phyloP scores from a whole-genome alignment of 2,329 filamentous ascomycete genomes.

The Sporothrix euskadiensis region DNA sequence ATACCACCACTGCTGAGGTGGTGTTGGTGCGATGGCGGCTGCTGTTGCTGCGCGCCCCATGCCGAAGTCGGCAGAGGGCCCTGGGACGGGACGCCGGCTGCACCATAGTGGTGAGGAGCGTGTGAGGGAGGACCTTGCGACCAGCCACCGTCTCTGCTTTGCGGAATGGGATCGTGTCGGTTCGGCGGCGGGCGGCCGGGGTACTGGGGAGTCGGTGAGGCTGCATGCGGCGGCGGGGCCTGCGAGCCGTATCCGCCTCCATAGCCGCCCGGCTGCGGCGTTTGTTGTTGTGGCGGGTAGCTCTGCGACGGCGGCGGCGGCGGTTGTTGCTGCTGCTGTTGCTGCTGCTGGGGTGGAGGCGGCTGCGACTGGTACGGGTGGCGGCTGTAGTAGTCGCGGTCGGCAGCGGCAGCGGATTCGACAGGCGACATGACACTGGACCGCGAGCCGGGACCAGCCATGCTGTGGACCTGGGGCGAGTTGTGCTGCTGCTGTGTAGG shows the following conservation, averaged over 20 bases:
- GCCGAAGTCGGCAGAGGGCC: slow-evolving; percentile 18
- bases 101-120: slow-evolving; percentile 25
- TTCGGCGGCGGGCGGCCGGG: slow-evolving; percentile 49
- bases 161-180: slow-evolving; percentile 46
- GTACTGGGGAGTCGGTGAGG: slow-evolving; percentile 41
- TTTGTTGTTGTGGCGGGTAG: slow-evolving; percentile 33
- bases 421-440: slow-evolving; percentile 46
- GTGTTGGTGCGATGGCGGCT: slow-evolving; percentile 34
- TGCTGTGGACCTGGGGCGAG: slow-evolving; percentile 53
- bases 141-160: slow-evolving; percentile 44
- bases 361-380: slow-evolving; percentile 41
- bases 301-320: slow-evolving; percentile 21
- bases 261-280: slow-evolving; percentile 25
- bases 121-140: slow-evolving; percentile 32
- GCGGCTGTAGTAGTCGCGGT: slow-evolving; percentile 52
- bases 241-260: slow-evolving; percentile 23
- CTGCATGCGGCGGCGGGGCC: slow-evolving; percentile 18
- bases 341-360: slow-evolving; percentile 39
- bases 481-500: slow-evolving; percentile 37
- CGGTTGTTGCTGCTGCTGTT: slow-evolving; percentile 31
- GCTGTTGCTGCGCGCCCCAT: slow-evolving; percentile 30
- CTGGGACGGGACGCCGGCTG: slow-evolving; percentile 26
- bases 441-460: slow-evolving; percentile 45
- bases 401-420: slow-evolving; percentile 41
- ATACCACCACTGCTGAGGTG: slow-evolving; percentile 30